Conservation (phyloP, 1,284 basidiomycete genomes). For the Ganoderma meredithae region DNA sequence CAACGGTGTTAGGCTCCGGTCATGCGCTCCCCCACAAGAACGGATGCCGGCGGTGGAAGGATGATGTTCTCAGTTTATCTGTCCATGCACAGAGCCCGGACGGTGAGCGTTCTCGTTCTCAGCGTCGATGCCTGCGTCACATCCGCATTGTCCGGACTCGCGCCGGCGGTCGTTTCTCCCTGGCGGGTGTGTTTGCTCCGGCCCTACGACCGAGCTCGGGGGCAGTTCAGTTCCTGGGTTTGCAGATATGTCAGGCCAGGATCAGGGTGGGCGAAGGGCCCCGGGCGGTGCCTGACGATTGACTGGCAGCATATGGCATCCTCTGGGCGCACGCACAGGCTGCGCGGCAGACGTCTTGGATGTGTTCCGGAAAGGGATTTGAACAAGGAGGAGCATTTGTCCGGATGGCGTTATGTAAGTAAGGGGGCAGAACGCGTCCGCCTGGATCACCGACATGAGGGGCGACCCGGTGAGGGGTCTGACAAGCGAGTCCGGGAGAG, state of each 20-base stretch:
- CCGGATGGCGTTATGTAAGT: slow-evolving; percentile 25
- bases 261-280: slow-evolving; percentile 23
- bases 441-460: not conserved
- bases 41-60: slow-evolving; percentile 31
- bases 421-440: slow-evolving; percentile 8
- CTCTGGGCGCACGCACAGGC: slow-evolving; percentile 21
- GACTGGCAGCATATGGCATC: slow-evolving; percentile 32
- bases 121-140: not conserved
- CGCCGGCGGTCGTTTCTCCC: not conserved
- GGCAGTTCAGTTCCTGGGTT: slow-evolving; percentile 27
- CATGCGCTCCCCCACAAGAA: slow-evolving; percentile 15
- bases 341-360: slow-evolving; percentile 24
- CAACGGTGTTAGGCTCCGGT: slow-evolving; percentile 28
- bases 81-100: not conserved
- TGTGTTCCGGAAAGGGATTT: slow-evolving; percentile 20
- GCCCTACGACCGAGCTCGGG: slow-evolving; percentile 1
- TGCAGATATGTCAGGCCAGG: slow-evolving; percentile 20
- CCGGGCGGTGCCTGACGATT: slow-evolving; percentile 32
- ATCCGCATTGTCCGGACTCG: not conserved
- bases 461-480: slow-evolving; percentile 17
- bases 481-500: slow-evolving; percentile 27
- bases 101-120: not conserved
- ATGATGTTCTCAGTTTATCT: slow-evolving; percentile 7
- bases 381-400: slow-evolving; percentile 9
- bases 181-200: slow-evolving; percentile 8